Percentiles rank a stretch among this genome's conserved stretches.
Evolutionary conservation across 331 rosid species (phyloP).

Genomic region (Prunus yedoensis): DNA sequence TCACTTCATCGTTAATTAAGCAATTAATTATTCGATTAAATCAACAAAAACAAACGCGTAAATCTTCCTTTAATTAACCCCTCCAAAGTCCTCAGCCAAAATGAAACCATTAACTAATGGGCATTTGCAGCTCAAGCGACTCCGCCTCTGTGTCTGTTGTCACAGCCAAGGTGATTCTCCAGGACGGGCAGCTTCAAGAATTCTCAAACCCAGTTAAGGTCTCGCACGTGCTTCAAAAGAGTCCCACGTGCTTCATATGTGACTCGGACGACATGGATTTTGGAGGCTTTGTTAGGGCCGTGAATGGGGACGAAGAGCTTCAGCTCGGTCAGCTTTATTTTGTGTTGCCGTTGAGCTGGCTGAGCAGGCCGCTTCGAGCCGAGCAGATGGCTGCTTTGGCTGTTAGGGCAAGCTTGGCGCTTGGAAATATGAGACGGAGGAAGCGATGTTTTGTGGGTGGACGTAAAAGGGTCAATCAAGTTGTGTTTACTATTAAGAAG

Average conservation of each 20-base stretch:
- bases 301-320: slow-evolving; percentile 26
- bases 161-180: slow-evolving; percentile 25
- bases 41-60: background rate
- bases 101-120: slow-evolving; percentile 13
- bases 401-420: slow-evolving; percentile 23
- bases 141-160: background rate
- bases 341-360: slow-evolving; percentile 16
- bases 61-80: slow-evolving; percentile 5
- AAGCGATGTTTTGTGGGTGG: background rate
- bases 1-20: background rate
- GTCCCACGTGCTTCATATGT: slow-evolving; percentile 13
- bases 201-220: slow-evolving; percentile 29
- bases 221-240: slow-evolving; percentile 17
- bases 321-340: slow-evolving; percentile 34
- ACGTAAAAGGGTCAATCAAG: slow-evolving; percentile 5
- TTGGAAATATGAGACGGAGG: background rate
- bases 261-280: slow-evolving; percentile 28
- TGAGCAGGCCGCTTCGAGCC: slow-evolving; percentile 17
- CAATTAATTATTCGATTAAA: background rate
- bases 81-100: background rate
- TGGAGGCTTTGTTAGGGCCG: slow-evolving; percentile 7
- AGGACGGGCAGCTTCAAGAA: slow-evolving; percentile 29
- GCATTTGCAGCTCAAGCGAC: slow-evolving; percentile 14
- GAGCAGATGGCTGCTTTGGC: slow-evolving; percentile 32
- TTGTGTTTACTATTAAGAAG: slow-evolving; percentile 13